Percentiles rank a stretch among this genome's conserved stretches.
Conservation (phyloP, 208 protist species). For the Strigomonas galati region DNA sequence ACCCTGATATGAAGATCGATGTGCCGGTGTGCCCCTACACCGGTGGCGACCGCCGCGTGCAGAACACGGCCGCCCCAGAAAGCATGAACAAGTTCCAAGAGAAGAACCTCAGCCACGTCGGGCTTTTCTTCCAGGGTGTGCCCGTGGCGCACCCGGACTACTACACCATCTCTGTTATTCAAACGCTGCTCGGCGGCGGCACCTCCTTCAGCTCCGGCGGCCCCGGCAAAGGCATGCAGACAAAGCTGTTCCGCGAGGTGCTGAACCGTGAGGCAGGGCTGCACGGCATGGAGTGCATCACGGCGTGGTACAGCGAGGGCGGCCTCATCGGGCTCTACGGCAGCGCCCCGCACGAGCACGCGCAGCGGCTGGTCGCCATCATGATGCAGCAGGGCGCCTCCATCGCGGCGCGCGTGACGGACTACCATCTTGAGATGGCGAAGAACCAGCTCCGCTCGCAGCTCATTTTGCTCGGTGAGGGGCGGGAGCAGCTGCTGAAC, state of each 20-base stretch:
- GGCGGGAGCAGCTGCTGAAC: slow-evolving; percentile 74
- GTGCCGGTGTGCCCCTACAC: slow-evolving; percentile 53
- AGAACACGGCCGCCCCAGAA: slow-evolving; percentile 84
- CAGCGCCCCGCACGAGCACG: slow-evolving; percentile 75
- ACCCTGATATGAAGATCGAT: slow-evolving; percentile 8
- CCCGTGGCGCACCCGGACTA: slow-evolving; percentile 82
- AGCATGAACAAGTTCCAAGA: slow-evolving; percentile 91
- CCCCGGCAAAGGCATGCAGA: slow-evolving; percentile 92
- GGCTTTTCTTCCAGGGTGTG: slow-evolving; percentile 82
- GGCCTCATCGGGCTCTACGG: slow-evolving; percentile 89
- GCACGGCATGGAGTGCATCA: slow-evolving; percentile 87
- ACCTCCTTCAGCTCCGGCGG: slow-evolving; percentile 90
- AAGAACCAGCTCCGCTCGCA: slow-evolving; percentile 86
- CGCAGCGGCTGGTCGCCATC: slow-evolving; percentile 53
- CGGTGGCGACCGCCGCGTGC: slow-evolving; percentile 60
- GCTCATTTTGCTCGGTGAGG: slow-evolving; percentile 82
- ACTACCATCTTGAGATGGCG: slow-evolving; percentile 81
- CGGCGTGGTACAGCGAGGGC: slow-evolving; percentile 88
- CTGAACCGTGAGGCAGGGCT: slow-evolving; percentile 70
- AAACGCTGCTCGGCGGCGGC: slow-evolving; percentile 85
- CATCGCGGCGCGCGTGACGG: slow-evolving; percentile 75
- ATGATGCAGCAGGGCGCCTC: slow-evolving; percentile 77
- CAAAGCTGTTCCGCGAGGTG: slow-evolving; percentile 89
- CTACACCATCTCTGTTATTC: slow-evolving; percentile 86
- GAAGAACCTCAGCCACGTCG: slow-evolving; percentile 88